Percentiles rank a stretch among this genome's conserved stretches.
Conservation (phyloP, 306 rosid genomes). For the Lathyrus sativus region DNA sequence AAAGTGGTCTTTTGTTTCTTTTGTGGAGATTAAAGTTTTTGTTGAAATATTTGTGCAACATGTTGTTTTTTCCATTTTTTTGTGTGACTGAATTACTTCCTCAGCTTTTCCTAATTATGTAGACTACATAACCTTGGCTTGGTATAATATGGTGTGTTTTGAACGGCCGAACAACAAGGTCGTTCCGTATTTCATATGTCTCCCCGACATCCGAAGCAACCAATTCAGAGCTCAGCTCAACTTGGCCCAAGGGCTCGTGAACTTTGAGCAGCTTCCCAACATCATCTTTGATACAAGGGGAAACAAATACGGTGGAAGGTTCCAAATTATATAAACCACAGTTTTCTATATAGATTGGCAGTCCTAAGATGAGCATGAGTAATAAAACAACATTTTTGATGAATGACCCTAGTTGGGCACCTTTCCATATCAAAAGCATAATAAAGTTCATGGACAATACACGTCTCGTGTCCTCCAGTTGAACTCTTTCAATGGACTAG, state of each 20-base stretch:
- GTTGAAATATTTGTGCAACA: too few relatives aligned
- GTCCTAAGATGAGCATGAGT: slow-evolving; percentile 97
- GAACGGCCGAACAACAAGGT: slow-evolving; percentile 92
- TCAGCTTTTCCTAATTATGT: slow-evolving; percentile 85
- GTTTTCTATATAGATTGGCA: slow-evolving; percentile 90
- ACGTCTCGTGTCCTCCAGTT: slow-evolving; percentile 92
- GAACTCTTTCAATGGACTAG: slow-evolving; percentile 70
- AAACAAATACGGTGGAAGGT: slow-evolving; percentile 89
- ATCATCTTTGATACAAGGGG: slow-evolving; percentile 83
- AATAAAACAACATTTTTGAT: slow-evolving; percentile 76
- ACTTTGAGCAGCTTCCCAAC: slow-evolving; percentile 86
- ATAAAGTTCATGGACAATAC: slow-evolving; percentile 84
- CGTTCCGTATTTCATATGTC: slow-evolving; percentile 80
- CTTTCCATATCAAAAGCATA: slow-evolving; percentile 90
- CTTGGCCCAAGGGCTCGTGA: slow-evolving; percentile 83
- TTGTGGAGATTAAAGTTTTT: too few relatives aligned
- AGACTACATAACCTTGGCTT: slow-evolving; percentile 95
- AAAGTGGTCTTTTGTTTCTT: too few relatives aligned
- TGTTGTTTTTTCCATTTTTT: too few relatives aligned
- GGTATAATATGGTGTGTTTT: slow-evolving; percentile 87
- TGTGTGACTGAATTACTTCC: slow-evolving; percentile 82
- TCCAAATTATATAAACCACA: slow-evolving; percentile 83
- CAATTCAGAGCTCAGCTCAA: slow-evolving; percentile 73
- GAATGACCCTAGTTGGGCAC: slow-evolving; percentile 81
- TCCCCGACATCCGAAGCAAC: slow-evolving; percentile 90